phyloP scores from a whole-genome alignment of 1,139 yeast genomes.

The Debaryomycetaceae sp. region DNA sequence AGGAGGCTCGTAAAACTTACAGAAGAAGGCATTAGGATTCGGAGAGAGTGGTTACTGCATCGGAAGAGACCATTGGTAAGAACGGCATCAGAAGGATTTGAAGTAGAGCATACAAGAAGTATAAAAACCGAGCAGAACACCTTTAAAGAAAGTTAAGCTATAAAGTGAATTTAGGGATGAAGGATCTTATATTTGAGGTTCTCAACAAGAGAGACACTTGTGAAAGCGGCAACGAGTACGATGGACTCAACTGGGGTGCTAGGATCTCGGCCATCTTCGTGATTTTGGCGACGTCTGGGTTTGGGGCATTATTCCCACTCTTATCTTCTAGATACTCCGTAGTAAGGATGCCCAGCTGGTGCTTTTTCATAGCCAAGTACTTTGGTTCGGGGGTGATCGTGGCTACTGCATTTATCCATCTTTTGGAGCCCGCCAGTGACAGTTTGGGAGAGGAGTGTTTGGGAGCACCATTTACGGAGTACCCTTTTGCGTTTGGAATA shows the following conservation, averaged over 20 bases:
- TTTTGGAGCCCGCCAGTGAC: slow-evolving; percentile 14
- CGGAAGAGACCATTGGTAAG: too few species aligned
- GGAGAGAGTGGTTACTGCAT: background rate
- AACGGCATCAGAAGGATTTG: too few species aligned
- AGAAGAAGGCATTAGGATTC: too few species aligned
- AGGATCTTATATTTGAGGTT: background rate
- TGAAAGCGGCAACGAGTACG: slow-evolving; percentile 29
- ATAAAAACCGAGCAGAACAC: too few species aligned
- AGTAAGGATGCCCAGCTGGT: slow-evolving; percentile 17
- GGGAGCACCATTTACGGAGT: slow-evolving; percentile 31
- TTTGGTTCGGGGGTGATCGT: slow-evolving; percentile 25
- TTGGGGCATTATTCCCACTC: slow-evolving; percentile 27
- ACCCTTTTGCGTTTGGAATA: slow-evolving; percentile 42
- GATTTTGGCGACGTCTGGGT: slow-evolving; percentile 24
- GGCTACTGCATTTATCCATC: slow-evolving; percentile 26
- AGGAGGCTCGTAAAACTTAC: too few species aligned
- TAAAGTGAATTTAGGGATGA: background rate
- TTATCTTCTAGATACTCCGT: slow-evolving; percentile 15
- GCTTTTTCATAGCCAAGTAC: slow-evolving; percentile 19
- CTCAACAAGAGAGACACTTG: slow-evolving; percentile 1
- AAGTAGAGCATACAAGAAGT: too few species aligned
- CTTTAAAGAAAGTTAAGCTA: too few species aligned
- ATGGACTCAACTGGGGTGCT: slow-evolving; percentile 50
- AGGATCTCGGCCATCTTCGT: slow-evolving; percentile 62
- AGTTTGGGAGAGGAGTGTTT: slow-evolving; percentile 32